Percentiles rank a stretch among this genome's conserved stretches.
Evolutionary conservation across 257 asterid species (phyloP).

Genomic region (Cinchona pubescens): DNA sequence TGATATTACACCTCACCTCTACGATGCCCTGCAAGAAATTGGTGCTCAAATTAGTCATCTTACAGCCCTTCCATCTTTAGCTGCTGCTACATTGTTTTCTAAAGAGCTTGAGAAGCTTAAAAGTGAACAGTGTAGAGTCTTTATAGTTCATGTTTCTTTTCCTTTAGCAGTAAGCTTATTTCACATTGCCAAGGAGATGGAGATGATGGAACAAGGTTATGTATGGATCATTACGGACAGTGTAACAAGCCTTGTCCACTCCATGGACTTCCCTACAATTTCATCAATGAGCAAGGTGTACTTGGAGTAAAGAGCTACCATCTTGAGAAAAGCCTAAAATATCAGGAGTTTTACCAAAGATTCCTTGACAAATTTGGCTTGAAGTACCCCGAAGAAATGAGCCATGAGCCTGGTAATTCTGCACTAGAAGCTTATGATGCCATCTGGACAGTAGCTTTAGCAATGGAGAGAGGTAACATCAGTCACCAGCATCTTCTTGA

Average conservation of each 20-base stretch:
- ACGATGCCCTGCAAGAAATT: background rate
- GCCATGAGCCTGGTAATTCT: conserved; percentile 30
- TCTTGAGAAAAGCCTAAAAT: conserved; percentile 7
- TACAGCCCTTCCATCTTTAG: conserved; percentile 21
- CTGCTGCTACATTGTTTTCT: conserved; percentile 11
- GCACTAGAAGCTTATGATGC: conserved; percentile 38
- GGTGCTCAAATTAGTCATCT: conserved; percentile 30
- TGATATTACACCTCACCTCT: too few species aligned
- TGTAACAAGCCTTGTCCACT: conserved; percentile 26
- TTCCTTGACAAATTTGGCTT: conserved; percentile 17
- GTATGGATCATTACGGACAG: conserved; percentile 42
- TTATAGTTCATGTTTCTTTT: conserved; percentile 30
- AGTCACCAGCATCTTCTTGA: conserved; percentile 4
- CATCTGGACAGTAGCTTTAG: conserved; percentile 22
- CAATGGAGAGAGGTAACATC: conserved; percentile 5
- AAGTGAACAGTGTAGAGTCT: conserved; percentile 33
- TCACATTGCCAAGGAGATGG: conserved; percentile 27
- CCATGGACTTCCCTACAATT: conserved; percentile 20
- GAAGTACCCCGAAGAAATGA: conserved; percentile 24
- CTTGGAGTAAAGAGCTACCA: conserved; percentile 26
- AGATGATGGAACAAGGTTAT: conserved; percentile 34
- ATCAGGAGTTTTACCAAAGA: conserved; percentile 10
- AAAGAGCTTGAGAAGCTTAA: conserved; percentile 27
- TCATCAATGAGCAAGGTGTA: conserved; percentile 35
- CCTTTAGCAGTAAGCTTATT: conserved; percentile 24